Evolutionary conservation across 2,329 filamentous ascomycete species (phyloP), one percentile per base, ranked within the genome.

Genomic region (Graphilbum fragrans): DNA sequence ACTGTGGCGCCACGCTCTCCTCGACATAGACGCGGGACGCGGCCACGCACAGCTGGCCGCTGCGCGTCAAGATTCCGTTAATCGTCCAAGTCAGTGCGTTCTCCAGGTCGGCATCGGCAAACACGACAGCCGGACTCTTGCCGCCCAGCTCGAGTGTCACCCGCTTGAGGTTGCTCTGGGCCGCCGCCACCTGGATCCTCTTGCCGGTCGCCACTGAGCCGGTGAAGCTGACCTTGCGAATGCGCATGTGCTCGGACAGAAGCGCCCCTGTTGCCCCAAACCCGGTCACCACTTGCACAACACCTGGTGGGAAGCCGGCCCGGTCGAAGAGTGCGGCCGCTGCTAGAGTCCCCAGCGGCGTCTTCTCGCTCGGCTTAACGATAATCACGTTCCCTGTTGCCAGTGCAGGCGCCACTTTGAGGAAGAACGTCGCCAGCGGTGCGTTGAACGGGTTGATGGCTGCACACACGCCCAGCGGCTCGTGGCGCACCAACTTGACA

Each of bases 11-110:
- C 56, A 81, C 69, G 33, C 59, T 54, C 37, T 65, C 59, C 2
- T 80, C 79, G 2, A 86, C 71, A 57, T 84, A 85, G 5, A 86
- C 77, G 3, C 81, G 64, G 0, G 78, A 82, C 4, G 80, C 78
- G 49, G 84, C 84, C 25, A 81, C 82, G 63, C 81, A 86, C 31
- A 84, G 77, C 56, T 86, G 81, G 18, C 81, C 81, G 0, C 76
- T 78, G 50, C 84, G 84, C 43, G 76, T 75, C 61, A 82, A 78
- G 67, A 86, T 57, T 6, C 59, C 51, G 45, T 60, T 58, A n/a
- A 51, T 51, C 20, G 53, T 53, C 58, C 58, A 62, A 25, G 25
- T 47, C 9, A 51, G 75, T n/a, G 78, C 78, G 48, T 66, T 68
- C 18, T 79, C 73, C 23, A 82, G 52, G 41, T 79, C 69, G 6